phyloP scores from a whole-genome alignment of 1,284 basidiomycete genomes.

The Gomphus sp. region DNA sequence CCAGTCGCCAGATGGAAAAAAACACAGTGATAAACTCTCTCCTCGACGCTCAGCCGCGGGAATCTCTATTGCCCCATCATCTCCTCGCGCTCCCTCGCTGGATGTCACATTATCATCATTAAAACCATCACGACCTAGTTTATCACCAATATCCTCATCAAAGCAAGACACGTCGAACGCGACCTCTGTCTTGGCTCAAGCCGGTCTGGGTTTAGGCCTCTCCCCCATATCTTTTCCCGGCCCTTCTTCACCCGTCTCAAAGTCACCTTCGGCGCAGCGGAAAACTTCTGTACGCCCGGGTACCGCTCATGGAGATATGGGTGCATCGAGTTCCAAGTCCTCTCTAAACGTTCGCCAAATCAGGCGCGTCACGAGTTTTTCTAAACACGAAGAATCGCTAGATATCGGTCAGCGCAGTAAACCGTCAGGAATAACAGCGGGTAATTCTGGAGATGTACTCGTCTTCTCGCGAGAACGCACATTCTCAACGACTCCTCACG shows the following conservation, averaged over 20 bases:
- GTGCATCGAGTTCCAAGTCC: slow-evolving; percentile 14
- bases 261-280: background rate
- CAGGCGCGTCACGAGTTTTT: slow-evolving; percentile 39
- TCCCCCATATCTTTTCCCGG: slow-evolving; percentile 37
- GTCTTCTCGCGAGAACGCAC: slow-evolving; percentile 2
- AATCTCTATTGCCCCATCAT: background rate
- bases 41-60: background rate
- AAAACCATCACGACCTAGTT: slow-evolving; percentile 11
- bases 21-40: background rate
- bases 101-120: slow-evolving; percentile 8
- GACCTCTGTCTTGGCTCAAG: slow-evolving; percentile 42
- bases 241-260: slow-evolving; percentile 23
- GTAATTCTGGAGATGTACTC: slow-evolving; percentile 1
- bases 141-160: background rate
- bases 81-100: slow-evolving; percentile 18
- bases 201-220: slow-evolving; percentile 48
- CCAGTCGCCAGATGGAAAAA: background rate
- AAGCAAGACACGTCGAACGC: slow-evolving; percentile 21
- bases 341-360: slow-evolving; percentile 16
- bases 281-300: slow-evolving; percentile 1
- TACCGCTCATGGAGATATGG: slow-evolving; percentile 6
- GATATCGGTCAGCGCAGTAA: slow-evolving; percentile 20
- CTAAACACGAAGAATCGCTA: background rate
- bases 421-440: background rate
- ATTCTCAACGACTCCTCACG: background rate